Evolutionary conservation across 139 green algal genomes (phyloP), one percentile per base, ranked within the genome.

Genomic region (Pseudopediastrum boryanum): DNA sequence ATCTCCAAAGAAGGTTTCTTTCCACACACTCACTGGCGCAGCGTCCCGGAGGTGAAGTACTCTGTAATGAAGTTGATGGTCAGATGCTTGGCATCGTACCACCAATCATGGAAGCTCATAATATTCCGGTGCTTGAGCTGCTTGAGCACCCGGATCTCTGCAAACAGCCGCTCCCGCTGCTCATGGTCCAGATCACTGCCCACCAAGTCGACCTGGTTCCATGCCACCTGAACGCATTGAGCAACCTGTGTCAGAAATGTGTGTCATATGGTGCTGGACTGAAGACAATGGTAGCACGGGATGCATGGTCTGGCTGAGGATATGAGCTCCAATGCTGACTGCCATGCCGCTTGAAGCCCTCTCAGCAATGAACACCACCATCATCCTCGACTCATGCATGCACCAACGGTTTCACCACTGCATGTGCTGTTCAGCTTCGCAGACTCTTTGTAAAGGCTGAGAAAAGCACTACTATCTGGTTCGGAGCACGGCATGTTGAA

Each of bases 21-120:
- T 27, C 8, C 21, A 36, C 51, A 33, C 64, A 82, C 84, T 84
- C 41, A 83, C 84, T 89, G 77, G 4, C 84, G 52, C 42, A 86
- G 67, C 3, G 61, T 83, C 29, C 79, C 84, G 46, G 46, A 67
- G 9, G 74, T 81, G 74, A 81, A 81, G 74, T 74, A 81, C 46
- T 88, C 84, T 23, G 84, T 88, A 27, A 88, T 85, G 58, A 88
- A 88, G 64, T 80, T 77, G n/a, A 88, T 84, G 51, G 74, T 85
- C n/a, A 42, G 25, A 0, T 29, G 61, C 12, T 6, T 44, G 29
- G 65, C 48, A 50, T 85, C 71, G 38, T 84, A 77, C 84, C 84
- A 88, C 63, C 71, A 83, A 65, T 82, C 79, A 67, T 78, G 46
- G 39, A 84, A 74, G 21, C 52, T 76, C 76, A 88, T 88, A 66